Evolutionary conservation across 2,329 filamentous ascomycete species (phyloP).

Genomic region (Drechslera avenae): DNA sequence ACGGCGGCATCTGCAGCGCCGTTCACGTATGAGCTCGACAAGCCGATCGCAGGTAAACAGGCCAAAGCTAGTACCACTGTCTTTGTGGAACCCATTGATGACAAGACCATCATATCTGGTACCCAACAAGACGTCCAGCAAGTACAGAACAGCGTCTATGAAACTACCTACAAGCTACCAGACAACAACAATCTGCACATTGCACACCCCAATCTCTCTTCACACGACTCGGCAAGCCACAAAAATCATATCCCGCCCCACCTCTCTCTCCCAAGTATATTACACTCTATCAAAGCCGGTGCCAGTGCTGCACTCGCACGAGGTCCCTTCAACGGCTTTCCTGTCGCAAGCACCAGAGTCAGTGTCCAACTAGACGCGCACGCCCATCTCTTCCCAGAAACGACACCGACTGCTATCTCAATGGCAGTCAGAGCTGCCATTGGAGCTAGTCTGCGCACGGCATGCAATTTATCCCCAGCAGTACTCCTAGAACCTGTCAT

Average conservation of each 20-base stretch:
- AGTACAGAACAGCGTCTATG: conserved; percentile 34
- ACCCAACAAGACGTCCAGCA: conserved; percentile 27
- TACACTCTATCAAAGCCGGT: conserved; percentile 72
- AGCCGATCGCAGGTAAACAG: conserved; percentile 76
- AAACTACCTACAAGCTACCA: conserved; percentile 35
- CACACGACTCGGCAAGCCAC: conserved; percentile 40
- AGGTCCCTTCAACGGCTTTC: conserved; percentile 79
- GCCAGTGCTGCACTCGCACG: conserved; percentile 81
- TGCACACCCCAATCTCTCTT: conserved; percentile 57
- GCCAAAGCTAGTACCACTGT: conserved; percentile 79
- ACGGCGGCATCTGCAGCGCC: conserved; percentile 59
- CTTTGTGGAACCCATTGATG: conserved; percentile 64
- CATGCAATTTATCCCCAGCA: conserved; percentile 60
- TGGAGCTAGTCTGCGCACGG: conserved; percentile 68
- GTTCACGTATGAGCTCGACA: conserved; percentile 72
- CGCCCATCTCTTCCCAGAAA: conserved; percentile 69
- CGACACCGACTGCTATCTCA: conserved; percentile 69
- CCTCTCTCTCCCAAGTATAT: conserved; percentile 56
- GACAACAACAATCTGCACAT: conserved; percentile 75
- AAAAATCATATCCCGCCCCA: conserved; percentile 60
- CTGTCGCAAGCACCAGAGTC: conserved; percentile 76
- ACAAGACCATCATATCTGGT: conserved; percentile 20
- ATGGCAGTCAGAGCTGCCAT: conserved; percentile 69
- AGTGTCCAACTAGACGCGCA: conserved; percentile 70
- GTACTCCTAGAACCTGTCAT: conserved; percentile 91